These are phyloP conservation scores for Sinapis alba DNA, from an alignment of 441 rosid genomes.

Conservation along the genomic window DNA sequence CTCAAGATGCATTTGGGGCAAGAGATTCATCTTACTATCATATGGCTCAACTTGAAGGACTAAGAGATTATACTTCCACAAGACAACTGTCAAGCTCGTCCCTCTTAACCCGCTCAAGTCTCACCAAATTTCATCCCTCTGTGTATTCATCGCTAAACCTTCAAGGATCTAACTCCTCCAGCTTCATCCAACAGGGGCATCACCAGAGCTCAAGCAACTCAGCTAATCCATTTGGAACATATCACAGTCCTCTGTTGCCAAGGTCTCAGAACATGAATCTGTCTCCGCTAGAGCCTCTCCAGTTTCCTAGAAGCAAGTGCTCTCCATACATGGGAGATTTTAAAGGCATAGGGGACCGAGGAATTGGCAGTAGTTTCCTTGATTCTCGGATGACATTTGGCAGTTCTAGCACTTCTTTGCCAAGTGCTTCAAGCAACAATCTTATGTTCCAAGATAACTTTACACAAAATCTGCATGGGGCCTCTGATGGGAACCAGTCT, in stretches of 20 bases:
- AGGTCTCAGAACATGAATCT: conserved; percentile 47
- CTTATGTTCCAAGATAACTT: conserved; percentile 41
- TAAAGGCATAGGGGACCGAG: conserved; percentile 43
- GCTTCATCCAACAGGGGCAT: conserved; percentile 53
- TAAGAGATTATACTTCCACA: conserved; percentile 60
- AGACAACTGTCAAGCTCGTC: conserved; percentile 50
- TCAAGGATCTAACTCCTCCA: conserved; percentile 64
- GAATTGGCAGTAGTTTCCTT: conserved; percentile 41
- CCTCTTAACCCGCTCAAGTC: not conserved
- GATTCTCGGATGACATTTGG: conserved; percentile 46
- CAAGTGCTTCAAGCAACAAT: conserved; percentile 48
- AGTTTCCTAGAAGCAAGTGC: conserved; percentile 54
- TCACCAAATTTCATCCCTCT: conserved; percentile 66
- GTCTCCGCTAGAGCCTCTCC: conserved; percentile 58
- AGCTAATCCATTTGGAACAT: conserved; percentile 47
- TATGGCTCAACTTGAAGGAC: conserved; percentile 61
- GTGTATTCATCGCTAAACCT: conserved; percentile 48
- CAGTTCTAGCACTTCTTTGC: conserved; percentile 48
- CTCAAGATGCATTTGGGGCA: conserved; percentile 52
- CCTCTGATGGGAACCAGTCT: conserved; percentile 52
- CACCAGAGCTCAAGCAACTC: conserved; percentile 51
- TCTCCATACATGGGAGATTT: conserved; percentile 48
- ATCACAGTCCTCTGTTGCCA: conserved; percentile 49
- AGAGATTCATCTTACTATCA: conserved; percentile 64
- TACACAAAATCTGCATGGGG: conserved; percentile 27